phyloP scores from a whole-genome alignment of 1,139 yeast species.

The Diutina ranongensis region DNA sequence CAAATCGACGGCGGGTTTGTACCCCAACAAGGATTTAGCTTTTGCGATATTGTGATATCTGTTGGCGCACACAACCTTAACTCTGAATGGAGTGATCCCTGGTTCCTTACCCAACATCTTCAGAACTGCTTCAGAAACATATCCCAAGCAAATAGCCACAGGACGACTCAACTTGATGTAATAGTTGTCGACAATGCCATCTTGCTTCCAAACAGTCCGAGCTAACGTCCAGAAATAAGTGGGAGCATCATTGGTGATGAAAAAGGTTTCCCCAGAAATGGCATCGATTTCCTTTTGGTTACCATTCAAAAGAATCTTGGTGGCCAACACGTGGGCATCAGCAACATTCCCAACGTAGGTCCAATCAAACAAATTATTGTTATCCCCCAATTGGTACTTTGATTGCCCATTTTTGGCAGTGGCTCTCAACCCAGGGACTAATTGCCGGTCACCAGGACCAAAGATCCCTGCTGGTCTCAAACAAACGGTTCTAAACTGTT shows the following conservation, averaged over 20 bases:
- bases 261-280: constrained; percentile 80
- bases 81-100: constrained; percentile 94
- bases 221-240: constrained; percentile 97
- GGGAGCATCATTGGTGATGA: constrained; percentile 89
- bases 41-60: constrained; percentile 88
- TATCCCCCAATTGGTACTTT: constrained; percentile 88
- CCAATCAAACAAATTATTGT: constrained; percentile 89
- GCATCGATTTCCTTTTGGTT: constrained; percentile 21
- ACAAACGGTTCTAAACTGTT: constrained; percentile 55
- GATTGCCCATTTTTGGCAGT: constrained; percentile 83
- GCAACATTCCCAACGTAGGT: constrained; percentile 99
- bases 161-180: constrained; percentile 63
- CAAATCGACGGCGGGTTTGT: constrained; percentile 67
- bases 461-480: constrained; percentile 96
- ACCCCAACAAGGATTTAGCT: constrained; percentile 70
- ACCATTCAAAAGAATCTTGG: constrained; percentile 45
- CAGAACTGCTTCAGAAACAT: constrained; percentile 63
- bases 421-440: constrained; percentile 82
- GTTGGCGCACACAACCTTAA: constrained; percentile 83
- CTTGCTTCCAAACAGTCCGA: constrained; percentile 93
- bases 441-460: constrained; percentile 97
- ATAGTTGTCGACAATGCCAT: constrained; percentile 65
- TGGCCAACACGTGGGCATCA: constrained; percentile 89
- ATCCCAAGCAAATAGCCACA: constrained; percentile 71
- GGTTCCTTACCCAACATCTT: constrained; percentile 72